Evolutionary conservation across 2,329 filamentous ascomycete species (phyloP).

Genomic region (Aspergillus flavus): DNA sequence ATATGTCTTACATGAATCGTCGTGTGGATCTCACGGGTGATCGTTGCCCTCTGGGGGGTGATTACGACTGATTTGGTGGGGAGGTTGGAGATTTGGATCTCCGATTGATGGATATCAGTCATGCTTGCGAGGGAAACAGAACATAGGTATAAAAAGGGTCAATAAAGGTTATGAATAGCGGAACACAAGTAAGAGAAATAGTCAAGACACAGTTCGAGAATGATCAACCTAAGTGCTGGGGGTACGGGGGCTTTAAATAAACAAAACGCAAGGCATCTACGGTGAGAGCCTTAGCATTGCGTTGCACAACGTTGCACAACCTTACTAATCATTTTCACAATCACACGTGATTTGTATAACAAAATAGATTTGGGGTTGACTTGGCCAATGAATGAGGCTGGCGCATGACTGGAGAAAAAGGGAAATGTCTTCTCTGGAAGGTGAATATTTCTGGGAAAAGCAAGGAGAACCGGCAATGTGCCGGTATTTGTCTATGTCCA

Average conservation of each 20-base stretch:
- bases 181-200: background rate
- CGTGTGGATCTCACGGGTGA: constrained; percentile 63
- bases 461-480: accelerated
- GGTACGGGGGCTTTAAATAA: background rate
- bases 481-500: too few species aligned
- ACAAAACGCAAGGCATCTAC: background rate
- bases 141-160: background rate
- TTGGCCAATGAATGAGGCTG: too few species aligned
- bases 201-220: background rate
- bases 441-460: too few species aligned
- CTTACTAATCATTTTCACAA: background rate
- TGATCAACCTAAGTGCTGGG: background rate
- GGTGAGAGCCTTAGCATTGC: background rate
- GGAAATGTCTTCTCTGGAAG: too few species aligned
- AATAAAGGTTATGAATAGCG: background rate
- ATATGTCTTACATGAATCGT: constrained; percentile 44
- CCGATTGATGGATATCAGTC: constrained; percentile 17
- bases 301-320: background rate
- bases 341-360: background rate
- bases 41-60: constrained; percentile 63
- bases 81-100: constrained; percentile 58
- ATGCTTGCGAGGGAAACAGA: background rate
- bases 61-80: constrained; percentile 65
- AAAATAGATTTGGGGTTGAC: background rate
- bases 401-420: too few species aligned